These are phyloP conservation scores for Limonium bicolor DNA, from an alignment of 148 eudicot species.

Conservation along the genomic window DNA sequence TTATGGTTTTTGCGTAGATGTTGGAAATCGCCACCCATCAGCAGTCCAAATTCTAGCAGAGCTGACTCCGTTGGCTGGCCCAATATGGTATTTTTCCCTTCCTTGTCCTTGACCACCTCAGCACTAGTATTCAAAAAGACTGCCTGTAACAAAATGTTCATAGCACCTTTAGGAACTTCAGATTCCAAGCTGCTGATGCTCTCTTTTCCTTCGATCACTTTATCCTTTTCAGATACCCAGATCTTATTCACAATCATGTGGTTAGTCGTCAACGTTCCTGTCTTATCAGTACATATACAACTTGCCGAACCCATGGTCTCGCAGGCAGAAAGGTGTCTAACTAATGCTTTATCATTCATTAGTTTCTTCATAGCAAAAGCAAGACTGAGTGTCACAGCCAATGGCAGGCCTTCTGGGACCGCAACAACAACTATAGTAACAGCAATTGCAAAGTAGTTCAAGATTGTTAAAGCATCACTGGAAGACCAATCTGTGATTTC, in stretches of 20 bases:
- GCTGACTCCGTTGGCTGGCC: slow-evolving; percentile 94
- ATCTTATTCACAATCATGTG: slow-evolving; percentile 73
- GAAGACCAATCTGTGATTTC: slow-evolving; percentile 61
- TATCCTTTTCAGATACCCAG: slow-evolving; percentile 44
- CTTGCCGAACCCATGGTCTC: slow-evolving; percentile 96
- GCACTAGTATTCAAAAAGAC: slow-evolving; percentile 68
- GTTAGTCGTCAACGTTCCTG: slow-evolving; percentile 94
- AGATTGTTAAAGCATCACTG: slow-evolving; percentile 46
- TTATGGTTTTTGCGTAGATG: slow-evolving; percentile 22
- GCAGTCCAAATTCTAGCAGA: slow-evolving; percentile 62
- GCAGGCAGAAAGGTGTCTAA: slow-evolving; percentile 86
- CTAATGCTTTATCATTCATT: slow-evolving; percentile 73
- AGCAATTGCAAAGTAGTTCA: slow-evolving; percentile 81
- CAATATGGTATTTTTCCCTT: slow-evolving; percentile 46
- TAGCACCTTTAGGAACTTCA: slow-evolving; percentile 22
- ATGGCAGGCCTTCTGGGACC: slow-evolving; percentile 92
- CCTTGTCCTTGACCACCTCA: slow-evolving; percentile 57
- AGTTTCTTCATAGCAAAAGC: slow-evolving; percentile 94
- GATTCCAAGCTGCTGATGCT: slow-evolving; percentile 7
- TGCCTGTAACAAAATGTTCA: slow-evolving; percentile 35
- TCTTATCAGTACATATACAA: slow-evolving; percentile 82
- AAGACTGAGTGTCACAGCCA: slow-evolving; percentile 93
- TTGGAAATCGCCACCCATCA: slow-evolving; percentile 45
- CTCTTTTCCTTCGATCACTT: slow-evolving; percentile 24
- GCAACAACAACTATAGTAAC: slow-evolving; percentile 93